Base-by-base conservation (phyloP, 257 asterid genomes). In the Scutellaria galericulata region DNA sequence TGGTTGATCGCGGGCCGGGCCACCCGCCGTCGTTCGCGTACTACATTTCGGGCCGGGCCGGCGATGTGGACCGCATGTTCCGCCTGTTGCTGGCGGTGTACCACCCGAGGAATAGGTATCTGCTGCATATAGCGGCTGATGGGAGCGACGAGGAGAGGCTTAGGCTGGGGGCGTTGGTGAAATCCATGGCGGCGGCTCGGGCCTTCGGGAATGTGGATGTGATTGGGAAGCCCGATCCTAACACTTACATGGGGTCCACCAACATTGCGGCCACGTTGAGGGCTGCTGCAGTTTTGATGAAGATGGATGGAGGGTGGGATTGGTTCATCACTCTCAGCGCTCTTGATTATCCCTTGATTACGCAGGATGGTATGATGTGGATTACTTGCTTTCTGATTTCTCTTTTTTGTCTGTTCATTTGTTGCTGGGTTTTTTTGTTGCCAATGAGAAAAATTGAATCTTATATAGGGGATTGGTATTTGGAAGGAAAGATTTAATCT, bases 261-360 rank as follows among this genome's bases (percentile, higher is more conserved):
- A 85, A 90, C 71, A 76, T 95, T 20, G 99, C 97, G 9, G 94
- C 98, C 20, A 69, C 85, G 70, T 59, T 95, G 77, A 87, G 99
- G 84, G 97, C 96, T 6, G 93, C 83, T 13, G 88, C 99, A 0
- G 81, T 92, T 84, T 81, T 88, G 84, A 75, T 95, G 89, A 95
- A 88, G 88, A 61, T 88, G 81, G 97, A 87, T 72, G 83, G 46
- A 53, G 89, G 91, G 44, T 95, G 98, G 99, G 97, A 92, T 82
- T 95, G 99, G 99, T 92, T 95, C 80, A 80, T 95, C 59, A 88
- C 95, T 55, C 89, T 95, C 11, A 92, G 98, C 66, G 96, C 98
- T 0, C 31, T 66, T 85, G 98, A 95, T 86, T 95, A 95, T 83
- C 99, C 98, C 1, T 80, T 95, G 83, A 78, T 95, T 62, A 90